A percentile compares a stretch with the other conserved stretches of the same genome.
Evolutionary conservation across 192 early-diverging fungal genomes (phyloP).

Genomic region (Thamnidium elegans): DNA sequence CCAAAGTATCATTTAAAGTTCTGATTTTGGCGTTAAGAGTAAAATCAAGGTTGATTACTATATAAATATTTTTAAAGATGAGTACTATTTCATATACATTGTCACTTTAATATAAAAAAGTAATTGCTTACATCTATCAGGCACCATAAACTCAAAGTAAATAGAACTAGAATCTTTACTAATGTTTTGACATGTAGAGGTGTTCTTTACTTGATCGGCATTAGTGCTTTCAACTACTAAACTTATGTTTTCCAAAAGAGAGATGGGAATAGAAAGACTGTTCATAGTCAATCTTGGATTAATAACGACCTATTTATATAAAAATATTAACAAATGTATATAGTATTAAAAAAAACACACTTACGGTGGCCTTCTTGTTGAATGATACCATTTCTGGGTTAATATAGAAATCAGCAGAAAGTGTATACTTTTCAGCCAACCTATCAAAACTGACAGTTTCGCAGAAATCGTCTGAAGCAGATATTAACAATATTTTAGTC

Average conservation of each 20-base stretch:
- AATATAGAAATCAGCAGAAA: constrained; percentile 36
- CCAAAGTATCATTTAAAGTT: constrained; percentile 12
- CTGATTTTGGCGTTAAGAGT: constrained; percentile 37
- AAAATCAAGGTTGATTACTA: constrained; percentile 19
- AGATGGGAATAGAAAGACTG: constrained; percentile 23
- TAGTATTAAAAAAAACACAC: not conserved
- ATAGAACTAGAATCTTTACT: constrained; percentile 24
- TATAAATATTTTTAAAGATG: not conserved
- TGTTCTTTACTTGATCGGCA: constrained; percentile 16
- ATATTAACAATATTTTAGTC: constrained; percentile 25
- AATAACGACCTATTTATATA: constrained; percentile 21
- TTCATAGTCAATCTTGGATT: constrained; percentile 21
- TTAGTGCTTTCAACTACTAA: constrained; percentile 26
- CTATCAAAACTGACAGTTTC: constrained; percentile 25
- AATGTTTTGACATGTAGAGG: constrained; percentile 15
- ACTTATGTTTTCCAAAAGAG: constrained; percentile 36
- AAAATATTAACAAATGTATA: not conserved
- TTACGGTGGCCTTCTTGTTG: constrained; percentile 36
- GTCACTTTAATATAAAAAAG: not conserved
- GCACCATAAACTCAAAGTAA: constrained; percentile 36
- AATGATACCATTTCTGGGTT: constrained; percentile 39
- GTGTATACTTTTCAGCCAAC: constrained; percentile 33
- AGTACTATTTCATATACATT: not conserved
- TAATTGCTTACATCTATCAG: constrained; percentile 34
- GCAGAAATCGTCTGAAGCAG: constrained; percentile 34